Base-by-base conservation (phyloP, 2,329 filamentous ascomycete genomes). In the Phialemonium atrogriseum region DNA sequence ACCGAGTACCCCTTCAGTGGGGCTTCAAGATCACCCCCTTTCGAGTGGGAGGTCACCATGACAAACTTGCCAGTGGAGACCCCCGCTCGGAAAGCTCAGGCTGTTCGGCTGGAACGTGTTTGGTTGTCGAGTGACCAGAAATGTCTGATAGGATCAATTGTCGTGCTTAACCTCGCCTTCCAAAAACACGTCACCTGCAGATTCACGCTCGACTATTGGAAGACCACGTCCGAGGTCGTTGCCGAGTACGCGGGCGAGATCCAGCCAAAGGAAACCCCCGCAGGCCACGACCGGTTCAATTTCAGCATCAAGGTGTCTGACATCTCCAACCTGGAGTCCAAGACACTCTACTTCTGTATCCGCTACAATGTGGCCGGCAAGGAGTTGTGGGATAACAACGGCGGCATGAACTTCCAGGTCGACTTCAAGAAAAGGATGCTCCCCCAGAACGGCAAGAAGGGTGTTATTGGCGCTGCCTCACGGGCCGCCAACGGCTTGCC, bases 161-260 rank as follows among this genome's bases (percentile, higher is more conserved):
- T 78, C 7, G 88, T 94, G 14, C 78, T 81, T 52, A 98, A 98
- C 57, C 59, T 96, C 25, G 77, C 87, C 0, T 98, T 94, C 60
- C 74, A 88, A 33, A 98, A 98, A 60, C 58, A 69, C 5, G 85
- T 98, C 33, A 77, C 82, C n/a, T 89, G 86, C 55, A 78, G 91
- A 30, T 98, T 98, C 57, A 98, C 91, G 0, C 72, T 95, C 27
- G 91, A 98, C 56, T 91, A 94, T 61, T 98, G 91, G 91, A 94
- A 94, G 69, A 98, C 91, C 0, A 93, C 88, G 0, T 98, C 91
- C 1, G 91, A 98, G 54, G 83, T 96, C 2, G 70, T 72, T 22
- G 89, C 85, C n/a, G 87, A 95, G 48, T 98, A 76, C 62, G 80
- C 79, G 53, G 75, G 84, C 39, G 84, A 91, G 58, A 73, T 89